phyloP scores from a whole-genome alignment of 345 rosid species.

The Citrus reticulata region DNA sequence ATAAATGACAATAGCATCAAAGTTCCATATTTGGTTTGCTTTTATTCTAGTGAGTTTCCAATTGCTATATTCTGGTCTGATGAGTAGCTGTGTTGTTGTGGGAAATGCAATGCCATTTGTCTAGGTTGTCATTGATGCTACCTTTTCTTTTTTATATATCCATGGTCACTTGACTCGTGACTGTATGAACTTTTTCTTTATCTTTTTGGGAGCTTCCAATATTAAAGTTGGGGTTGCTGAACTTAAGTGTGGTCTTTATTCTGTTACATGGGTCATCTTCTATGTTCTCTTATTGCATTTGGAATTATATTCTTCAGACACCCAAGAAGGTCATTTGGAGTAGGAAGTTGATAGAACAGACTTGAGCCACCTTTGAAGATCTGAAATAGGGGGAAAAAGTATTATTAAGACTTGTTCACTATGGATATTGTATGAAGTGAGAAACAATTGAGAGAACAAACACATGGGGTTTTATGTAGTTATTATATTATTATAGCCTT shows the following conservation, averaged over 20 bases:
- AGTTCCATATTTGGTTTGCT: neutral
- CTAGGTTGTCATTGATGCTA: neutral
- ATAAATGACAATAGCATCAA: neutral
- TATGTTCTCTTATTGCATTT: neutral
- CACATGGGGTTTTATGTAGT: neutral
- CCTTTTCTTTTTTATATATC: neutral
- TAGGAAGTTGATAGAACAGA: constrained; percentile 6
- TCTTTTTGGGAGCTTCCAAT: neutral
- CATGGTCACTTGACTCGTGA: neutral
- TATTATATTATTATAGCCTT: neutral
- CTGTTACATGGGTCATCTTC: neutral
- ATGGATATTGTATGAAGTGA: neutral
- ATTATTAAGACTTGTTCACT: neutral
- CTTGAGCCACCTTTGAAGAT: neutral
- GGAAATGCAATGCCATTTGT: neutral
- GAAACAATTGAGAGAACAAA: neutral
- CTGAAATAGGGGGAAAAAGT: neutral
- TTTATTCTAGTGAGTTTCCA: neutral
- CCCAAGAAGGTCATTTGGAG: neutral
- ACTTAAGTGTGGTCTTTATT: neutral
- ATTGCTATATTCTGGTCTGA: neutral
- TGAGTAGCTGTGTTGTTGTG: neutral
- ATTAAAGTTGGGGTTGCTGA: neutral
- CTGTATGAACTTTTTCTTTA: neutral
- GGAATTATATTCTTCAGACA: neutral